Evolutionary conservation across 192 early-diverging fungal species (phyloP).

Genomic region (Mortierella alpina): DNA sequence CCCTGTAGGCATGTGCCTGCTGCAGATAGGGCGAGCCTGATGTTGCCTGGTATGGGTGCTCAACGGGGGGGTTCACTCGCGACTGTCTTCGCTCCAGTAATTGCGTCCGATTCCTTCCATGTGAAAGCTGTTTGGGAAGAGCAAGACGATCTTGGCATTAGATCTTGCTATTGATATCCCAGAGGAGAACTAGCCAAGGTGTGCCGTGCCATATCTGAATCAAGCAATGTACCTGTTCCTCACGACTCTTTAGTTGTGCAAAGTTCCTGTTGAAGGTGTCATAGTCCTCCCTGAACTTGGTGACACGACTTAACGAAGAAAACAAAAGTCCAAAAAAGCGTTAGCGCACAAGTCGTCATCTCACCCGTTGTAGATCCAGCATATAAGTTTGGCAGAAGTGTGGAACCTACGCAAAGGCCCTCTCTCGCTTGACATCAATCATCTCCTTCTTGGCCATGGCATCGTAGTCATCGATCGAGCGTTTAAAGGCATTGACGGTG

Average conservation of each 20-base stretch:
- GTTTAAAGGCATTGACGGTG: conserved; percentile 59
- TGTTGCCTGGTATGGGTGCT: conserved; percentile 52
- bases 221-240: conserved; percentile 48
- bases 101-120: conserved; percentile 58
- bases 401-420: conserved; percentile 59
- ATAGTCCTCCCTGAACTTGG: conserved; percentile 64
- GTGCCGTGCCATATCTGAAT: neutral
- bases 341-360: neutral
- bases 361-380: neutral
- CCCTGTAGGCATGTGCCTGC: conserved; percentile 55
- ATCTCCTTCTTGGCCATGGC: conserved; percentile 66
- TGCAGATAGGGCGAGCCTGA: conserved; percentile 60
- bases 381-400: too few species aligned
- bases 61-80: conserved; percentile 32
- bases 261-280: conserved; percentile 58
- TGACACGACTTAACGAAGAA: conserved; percentile 55
- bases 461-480: conserved; percentile 71
- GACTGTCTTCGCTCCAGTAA: conserved; percentile 61
- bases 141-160: neutral
- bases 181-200: neutral
- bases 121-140: conserved; percentile 20
- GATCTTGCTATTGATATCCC: neutral
- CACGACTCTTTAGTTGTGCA: conserved; percentile 58
- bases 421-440: conserved; percentile 64
- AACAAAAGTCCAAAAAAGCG: neutral